Base-by-base conservation (phyloP, 345 rosid species). In the Salix exigua region DNA sequence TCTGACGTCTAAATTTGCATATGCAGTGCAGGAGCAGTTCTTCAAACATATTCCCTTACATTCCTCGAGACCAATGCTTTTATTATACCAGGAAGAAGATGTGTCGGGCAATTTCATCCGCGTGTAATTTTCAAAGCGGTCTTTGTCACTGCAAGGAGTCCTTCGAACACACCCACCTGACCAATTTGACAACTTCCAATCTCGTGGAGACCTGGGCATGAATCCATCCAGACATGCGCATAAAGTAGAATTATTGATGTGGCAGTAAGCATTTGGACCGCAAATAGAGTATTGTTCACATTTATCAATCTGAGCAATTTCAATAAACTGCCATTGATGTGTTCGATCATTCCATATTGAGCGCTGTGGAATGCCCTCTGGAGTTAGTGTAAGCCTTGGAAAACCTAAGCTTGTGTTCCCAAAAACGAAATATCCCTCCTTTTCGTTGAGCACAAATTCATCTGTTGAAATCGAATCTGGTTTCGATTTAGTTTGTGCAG, bases 111-210 rank as follows among this genome's bases (percentile, higher is more conserved):
- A n/a, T n/a, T n/a, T n/a, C n/a, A n/a, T n/a, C n/a, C n/a, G n/a
- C n/a, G n/a, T n/a, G n/a, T n/a, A n/a, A n/a, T n/a, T n/a, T n/a
- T n/a, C n/a, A n/a, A n/a, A n/a, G n/a, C 35, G 26, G 6, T 73
- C 58, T 12, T 31, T 10, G 5, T 33, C 18, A 46, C 8, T 19
- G 37, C 73, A 48, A 7, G 66, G 40, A 21, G 51, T 35, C 53
- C 50, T 68, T 25, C 66, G 11, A 23, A 38, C 67, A 58, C 78
- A 75, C 35, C 73, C 78, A 4, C 21, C 65, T 0, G 68, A 58
- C 53, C 37, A 76, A 23, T 14, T 40, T 3, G 18, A 26, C 64
- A 10, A 58, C 35, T 70, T 21, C 75, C 66, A 58, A 16, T 72
- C 66, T 11, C 17, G 17, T 19, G 26, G n/a, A 40, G 44, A 40